Evolutionary conservation across 1,284 basidiomycete genomes (phyloP).

Genomic region (Cystobasidium sp.): DNA sequence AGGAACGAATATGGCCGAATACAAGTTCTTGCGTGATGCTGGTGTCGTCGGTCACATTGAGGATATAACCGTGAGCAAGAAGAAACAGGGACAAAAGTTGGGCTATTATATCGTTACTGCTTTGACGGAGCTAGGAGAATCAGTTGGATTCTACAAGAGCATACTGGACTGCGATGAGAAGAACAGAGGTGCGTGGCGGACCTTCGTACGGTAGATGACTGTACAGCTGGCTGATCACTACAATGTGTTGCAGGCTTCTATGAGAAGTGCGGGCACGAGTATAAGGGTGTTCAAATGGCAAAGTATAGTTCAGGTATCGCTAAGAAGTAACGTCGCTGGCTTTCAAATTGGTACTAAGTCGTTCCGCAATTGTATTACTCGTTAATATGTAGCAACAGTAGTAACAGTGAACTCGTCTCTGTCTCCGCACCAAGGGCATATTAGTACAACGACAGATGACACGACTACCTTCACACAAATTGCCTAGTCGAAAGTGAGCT

Average conservation of each 20-base stretch:
- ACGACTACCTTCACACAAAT: not conserved
- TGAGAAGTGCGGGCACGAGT: slow-evolving; percentile 78
- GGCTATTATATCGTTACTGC: slow-evolving; percentile 85
- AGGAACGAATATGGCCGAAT: slow-evolving; percentile 84
- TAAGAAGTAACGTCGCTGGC: not conserved
- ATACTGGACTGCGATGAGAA: slow-evolving; percentile 91
- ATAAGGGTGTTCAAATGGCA: slow-evolving; percentile 21
- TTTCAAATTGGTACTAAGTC: not conserved
- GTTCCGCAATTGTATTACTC: not conserved
- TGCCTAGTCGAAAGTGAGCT: slow-evolving; percentile 29
- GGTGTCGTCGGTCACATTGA: slow-evolving; percentile 92
- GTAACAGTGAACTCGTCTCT: not conserved
- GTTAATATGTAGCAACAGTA: slow-evolving; percentile 3
- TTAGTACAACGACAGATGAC: slow-evolving; percentile 14
- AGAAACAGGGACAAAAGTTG: slow-evolving; percentile 85
- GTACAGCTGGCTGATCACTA: slow-evolving; percentile 29
- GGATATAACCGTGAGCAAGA: slow-evolving; percentile 90
- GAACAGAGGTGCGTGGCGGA: slow-evolving; percentile 77
- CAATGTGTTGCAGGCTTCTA: slow-evolving; percentile 75
- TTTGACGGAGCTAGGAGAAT: slow-evolving; percentile 76
- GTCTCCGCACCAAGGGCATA: not conserved
- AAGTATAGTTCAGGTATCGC: not conserved
- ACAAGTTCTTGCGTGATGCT: slow-evolving; percentile 84
- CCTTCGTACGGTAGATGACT: slow-evolving; percentile 29
- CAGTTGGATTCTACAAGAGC: slow-evolving; percentile 85